Base-by-base conservation (phyloP, 164 flowering plant genomes). In the Vitis cinerea region DNA sequence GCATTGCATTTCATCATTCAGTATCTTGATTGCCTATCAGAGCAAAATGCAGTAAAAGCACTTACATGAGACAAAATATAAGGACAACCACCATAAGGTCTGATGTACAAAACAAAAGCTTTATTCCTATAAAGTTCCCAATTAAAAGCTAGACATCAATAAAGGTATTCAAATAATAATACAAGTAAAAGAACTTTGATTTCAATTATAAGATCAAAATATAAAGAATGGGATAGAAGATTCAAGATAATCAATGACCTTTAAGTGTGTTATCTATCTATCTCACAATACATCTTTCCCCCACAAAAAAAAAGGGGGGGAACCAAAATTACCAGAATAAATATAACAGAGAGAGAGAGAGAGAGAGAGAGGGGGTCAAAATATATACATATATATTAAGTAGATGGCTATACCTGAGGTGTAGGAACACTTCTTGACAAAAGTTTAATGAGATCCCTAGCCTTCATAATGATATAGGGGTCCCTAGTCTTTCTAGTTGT, bases 381-480 rank as follows among this genome's bases (percentile, higher is more conserved):
- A 31, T 31, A 31, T 31, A 0, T 31, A 61, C 6, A 10, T 19
- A 47, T 23, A 67, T 19, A 11, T 4, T 8, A 44, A 56, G 9
- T 1, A 16, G 17, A 11, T 6, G 4, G 47, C 6, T n/a, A 51
- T 80, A 91, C 99, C 96, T 96, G 97, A 70, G 92, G 88, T 51
- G 92, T 97, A 79, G 97, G 98, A 64, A 96, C 99, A 84, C 99
- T 91, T 84, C 99, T 82, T 47, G 99, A 84, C 61, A 96, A 77
- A 79, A 93, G 97, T 73, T 83, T 85, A 59, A 96, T 84, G 53
- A 96, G 90, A 70, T 91, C 97, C 81, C 92, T 86, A n/a, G 99
- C 90, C 78, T 96, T 96, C 1, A 96, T 49, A 47, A 96, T 83
- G 50, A 96, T 89, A 72, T 86, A 93, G 4, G 99, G 98, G 71